A percentile compares a stretch with the other conserved stretches of the same genome.
Evolutionary conservation across 805 yeast species (phyloP).

Genomic region (Maudiozyma turicensis): DNA sequence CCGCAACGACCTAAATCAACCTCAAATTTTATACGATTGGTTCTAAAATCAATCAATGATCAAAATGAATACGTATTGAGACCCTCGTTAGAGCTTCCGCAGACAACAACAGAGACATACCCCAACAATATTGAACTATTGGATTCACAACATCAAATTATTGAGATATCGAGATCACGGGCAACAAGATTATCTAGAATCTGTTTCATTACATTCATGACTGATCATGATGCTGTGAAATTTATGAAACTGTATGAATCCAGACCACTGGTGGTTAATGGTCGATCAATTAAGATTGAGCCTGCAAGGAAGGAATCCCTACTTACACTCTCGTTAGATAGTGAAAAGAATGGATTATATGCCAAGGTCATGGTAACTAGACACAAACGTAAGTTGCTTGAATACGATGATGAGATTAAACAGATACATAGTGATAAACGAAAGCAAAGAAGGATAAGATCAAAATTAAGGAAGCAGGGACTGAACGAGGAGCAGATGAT

Average conservation of each 20-base stretch:
- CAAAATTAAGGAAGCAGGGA: constrained; percentile 15
- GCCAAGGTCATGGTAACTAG: constrained; percentile 9
- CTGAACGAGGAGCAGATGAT: constrained; percentile 9
- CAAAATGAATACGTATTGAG: constrained; percentile 9
- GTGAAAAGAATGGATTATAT: constrained; percentile 3
- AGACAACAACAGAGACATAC: not conserved
- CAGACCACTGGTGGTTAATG: constrained; percentile 10
- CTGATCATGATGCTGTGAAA: constrained; percentile 6
- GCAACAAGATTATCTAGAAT: constrained; percentile 8
- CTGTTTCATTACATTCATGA: constrained; percentile 21
- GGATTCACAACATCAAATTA: constrained; percentile 13
- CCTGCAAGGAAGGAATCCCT: constrained; percentile 20
- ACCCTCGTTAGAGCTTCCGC: not conserved
- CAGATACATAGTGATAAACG: constrained; percentile 10
- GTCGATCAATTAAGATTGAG: constrained; percentile 12
- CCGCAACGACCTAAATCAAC: constrained; percentile 20
- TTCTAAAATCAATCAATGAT: constrained; percentile 13
- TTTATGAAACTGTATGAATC: constrained; percentile 9
- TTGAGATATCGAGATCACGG: constrained; percentile 12
- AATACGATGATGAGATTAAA: constrained; percentile 1
- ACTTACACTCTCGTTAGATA: constrained; percentile 11
- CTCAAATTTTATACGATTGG: constrained; percentile 10
- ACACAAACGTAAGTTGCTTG: not conserved
- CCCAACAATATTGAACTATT: not conserved
- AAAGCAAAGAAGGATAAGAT: constrained; percentile 18